phyloP scores from a whole-genome alignment of 78 protist species.

The slime mould (Dictyostelium discoideum) region dicty_2.7 NC_007091.3:3398001-3398500 shows the following conservation, averaged over 20 bases:
- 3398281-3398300: neutral
- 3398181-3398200: neutral
- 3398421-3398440: neutral
- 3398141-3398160: neutral
- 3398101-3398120: neutral
- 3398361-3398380: constrained; percentile 29
- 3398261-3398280: constrained; percentile 16
- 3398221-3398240: neutral
- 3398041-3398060: neutral
- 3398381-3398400: neutral
- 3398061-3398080: neutral
- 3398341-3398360: constrained; percentile 15
- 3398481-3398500: neutral
- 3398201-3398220: neutral
- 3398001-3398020: constrained; percentile 5
- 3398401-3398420: neutral
- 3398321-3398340: neutral
- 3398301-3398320: constrained; percentile 15
- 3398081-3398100: neutral
- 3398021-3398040: neutral
- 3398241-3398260: constrained; percentile 9
- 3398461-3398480: too few relatives aligned
- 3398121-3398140: neutral
- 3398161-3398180: neutral
- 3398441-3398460: too few relatives aligned